Percentiles rank a stretch among this genome's conserved stretches.
phyloP scores from a whole-genome alignment of 345 rosid genomes.

The Sisymbrium irio region DNA sequence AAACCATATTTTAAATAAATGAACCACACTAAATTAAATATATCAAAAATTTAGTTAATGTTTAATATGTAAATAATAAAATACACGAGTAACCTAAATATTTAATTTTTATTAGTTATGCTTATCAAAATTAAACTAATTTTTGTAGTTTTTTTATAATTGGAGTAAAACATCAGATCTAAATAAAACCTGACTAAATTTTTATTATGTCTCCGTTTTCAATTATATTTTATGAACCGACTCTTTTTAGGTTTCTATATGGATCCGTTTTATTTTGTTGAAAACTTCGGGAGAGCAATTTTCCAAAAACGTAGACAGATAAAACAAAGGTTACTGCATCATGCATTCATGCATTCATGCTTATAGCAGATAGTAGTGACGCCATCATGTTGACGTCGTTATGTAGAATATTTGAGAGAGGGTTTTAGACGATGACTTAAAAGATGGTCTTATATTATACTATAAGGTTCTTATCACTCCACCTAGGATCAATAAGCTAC shows the following conservation, averaged over 20 bases:
- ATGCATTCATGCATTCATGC: background rate
- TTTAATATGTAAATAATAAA: too few species aligned
- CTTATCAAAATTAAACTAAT: too few species aligned
- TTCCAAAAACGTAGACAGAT: background rate
- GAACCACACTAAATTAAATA: background rate
- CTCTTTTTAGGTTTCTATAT: too few species aligned
- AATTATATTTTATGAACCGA: too few species aligned
- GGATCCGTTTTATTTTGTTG: background rate
- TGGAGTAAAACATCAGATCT: too few species aligned
- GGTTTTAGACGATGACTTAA: slow-evolving; percentile 14
- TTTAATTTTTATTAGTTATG: too few species aligned
- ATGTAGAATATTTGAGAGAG: slow-evolving; percentile 6
- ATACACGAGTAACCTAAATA: too few species aligned
- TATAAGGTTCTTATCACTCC: background rate
- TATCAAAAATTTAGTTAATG: too few species aligned
- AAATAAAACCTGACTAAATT: too few species aligned
- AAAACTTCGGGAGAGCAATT: background rate
- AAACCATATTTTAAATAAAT: background rate
- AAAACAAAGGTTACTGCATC: background rate
- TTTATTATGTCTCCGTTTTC: too few species aligned
- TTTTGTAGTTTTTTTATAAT: too few species aligned
- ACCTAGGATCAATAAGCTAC: background rate
- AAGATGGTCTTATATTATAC: slow-evolving; percentile 8
- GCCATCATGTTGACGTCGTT: slow-evolving; percentile 2
- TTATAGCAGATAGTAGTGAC: background rate